Evolutionary conservation across 2,329 filamentous ascomycete genomes (phyloP), one percentile per base, ranked within the genome.

Genomic region (Cephalotrichum gorgonifer): DNA sequence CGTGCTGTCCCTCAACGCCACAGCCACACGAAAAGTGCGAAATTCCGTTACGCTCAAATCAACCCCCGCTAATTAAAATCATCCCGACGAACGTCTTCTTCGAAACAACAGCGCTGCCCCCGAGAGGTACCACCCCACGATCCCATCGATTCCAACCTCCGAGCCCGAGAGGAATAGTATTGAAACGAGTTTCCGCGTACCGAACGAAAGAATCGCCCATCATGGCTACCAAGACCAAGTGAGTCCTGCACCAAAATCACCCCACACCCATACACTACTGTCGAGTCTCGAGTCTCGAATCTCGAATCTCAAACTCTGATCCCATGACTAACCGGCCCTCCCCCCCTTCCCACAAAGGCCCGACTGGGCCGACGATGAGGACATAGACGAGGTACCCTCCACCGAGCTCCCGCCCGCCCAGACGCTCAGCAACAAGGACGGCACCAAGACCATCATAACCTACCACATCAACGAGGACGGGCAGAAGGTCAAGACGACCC

Each of bases 321-420:
- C 27, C 46, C 48, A 46, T 44, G n/a, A 26, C 45, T 44, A 30
- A 51, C 23, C 26, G 11, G 41, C 20, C 33, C 23, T 25, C 39
- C 20, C 43, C 28, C 7, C 41, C 20, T 42, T 45, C 30, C 28
- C 39, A 15, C 20, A 33, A 22, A 75, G 73, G 65, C 72, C 75
- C 59, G 90, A 96, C 78, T 97, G 91, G 91, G 91, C 93, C 66
- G 93, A 97, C 73, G 88, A 93, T 66, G 89, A 95, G 66, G 87
- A 91, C 63, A 85, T 88, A 71, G 86, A 93, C 70, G 80, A 86
- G 73, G 73, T 79, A 58, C n/a, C n/a, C 17, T 62, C 67, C 58
- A 68, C 69, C 56, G 77, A 81, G 51, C 86, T 98, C 60, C 93
- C 93, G 53, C 79, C 86, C 58, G 83, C 87, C 58, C 85, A 93